Evolutionary conservation across 768 basidiomycete genomes (phyloP), one percentile per base, ranked within the genome.

Genomic region (Leccinum rimulosum): DNA sequence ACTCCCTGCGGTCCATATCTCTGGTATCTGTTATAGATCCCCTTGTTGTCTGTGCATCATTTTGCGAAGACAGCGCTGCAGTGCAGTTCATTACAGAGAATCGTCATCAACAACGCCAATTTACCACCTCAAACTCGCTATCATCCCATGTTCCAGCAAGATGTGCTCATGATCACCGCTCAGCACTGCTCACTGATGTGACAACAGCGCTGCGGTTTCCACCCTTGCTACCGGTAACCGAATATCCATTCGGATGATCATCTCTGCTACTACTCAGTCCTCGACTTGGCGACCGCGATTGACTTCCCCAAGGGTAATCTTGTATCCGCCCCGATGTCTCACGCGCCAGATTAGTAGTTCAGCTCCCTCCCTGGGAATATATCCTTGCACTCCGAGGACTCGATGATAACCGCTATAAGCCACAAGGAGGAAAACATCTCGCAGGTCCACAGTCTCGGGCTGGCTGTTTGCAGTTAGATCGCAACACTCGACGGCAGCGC

Each of bases 361-460:
- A 58, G n/a, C 40, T 43, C 33, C 64, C 43, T 49, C 60, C 48
- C 56, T 58, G 58, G 65, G 56, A 63, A 60, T 56, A 38, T 48
- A 38, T 54, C 61, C 54, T 62, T 43, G 60, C 71, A 64, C 65
- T 70, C 69, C 69, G 69, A 70, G 69, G 69, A 70, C 58, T 61
- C 61, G 15, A 49, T 60, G 59, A 55, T 52, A 57, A 47, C 50
- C 52, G 40, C 38, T 22, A 43, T 60, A 43, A 61, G 36, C 50
- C 36, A 54, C 57, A 40, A 25, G 55, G 62, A 48, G 58, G 59
- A 60, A 28, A 59, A 56, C 27, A 31, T 19, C 15, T 54, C 45
- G 30, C 14, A 33, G 33, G 52, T 55, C 45, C 59, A 58, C 52
- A 58, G 62, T 70, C 53, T 27, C 56, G 43, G 54, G 47, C 53